A percentile compares a stretch with the other conserved stretches of the same genome.
These are phyloP conservation scores for Noccaea caerulescens DNA, from an alignment of 345 rosid genomes.

Conservation along the genomic window DNA sequence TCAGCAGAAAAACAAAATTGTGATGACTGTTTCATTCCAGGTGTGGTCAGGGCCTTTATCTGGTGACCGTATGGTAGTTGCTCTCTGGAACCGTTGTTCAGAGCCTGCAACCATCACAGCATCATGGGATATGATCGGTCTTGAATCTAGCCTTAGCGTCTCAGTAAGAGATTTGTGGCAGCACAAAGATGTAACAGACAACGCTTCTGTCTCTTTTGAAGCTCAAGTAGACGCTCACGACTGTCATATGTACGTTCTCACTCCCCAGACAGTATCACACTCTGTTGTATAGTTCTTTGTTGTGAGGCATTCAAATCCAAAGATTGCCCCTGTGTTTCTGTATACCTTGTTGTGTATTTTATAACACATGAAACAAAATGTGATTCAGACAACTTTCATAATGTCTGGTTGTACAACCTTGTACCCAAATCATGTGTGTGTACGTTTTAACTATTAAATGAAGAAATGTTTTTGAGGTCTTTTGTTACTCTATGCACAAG, in stretches of 20 bases:
- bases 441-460: background rate
- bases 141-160: slow-evolving; percentile 66
- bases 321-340: slow-evolving; percentile 10
- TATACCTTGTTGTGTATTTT: background rate
- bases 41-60: slow-evolving; percentile 98
- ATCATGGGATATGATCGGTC: slow-evolving; percentile 72
- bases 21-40: slow-evolving; percentile 46
- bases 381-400: background rate
- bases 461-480: background rate
- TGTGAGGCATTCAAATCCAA: slow-evolving; percentile 17
- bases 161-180: slow-evolving; percentile 87
- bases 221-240: slow-evolving; percentile 69
- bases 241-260: slow-evolving; percentile 70
- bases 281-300: slow-evolving; percentile 44
- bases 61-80: slow-evolving; percentile 71
- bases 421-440: slow-evolving; percentile 24
- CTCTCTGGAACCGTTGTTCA: slow-evolving; percentile 88
- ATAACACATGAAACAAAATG: background rate
- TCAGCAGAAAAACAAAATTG: background rate
- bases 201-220: slow-evolving; percentile 62
- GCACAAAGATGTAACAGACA: slow-evolving; percentile 56
- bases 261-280: slow-evolving; percentile 50
- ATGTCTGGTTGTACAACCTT: slow-evolving; percentile 15
- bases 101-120: slow-evolving; percentile 68
- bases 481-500: background rate